phyloP scores from a whole-genome alignment of 257 asterid genomes.

The Craterostigma plantagineum region DNA sequence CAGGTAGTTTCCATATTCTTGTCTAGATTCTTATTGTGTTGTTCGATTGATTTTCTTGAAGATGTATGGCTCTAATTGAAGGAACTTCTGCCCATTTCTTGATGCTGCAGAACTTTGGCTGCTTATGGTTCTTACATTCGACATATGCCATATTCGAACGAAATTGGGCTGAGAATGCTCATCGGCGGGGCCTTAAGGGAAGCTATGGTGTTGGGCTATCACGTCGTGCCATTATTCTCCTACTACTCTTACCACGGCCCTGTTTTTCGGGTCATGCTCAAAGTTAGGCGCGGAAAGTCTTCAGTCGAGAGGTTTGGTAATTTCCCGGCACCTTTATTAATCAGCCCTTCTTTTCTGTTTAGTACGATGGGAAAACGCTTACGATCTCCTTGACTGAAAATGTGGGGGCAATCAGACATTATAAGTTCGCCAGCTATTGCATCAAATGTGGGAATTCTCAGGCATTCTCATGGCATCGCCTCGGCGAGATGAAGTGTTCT shows the following conservation, averaged over 20 bases:
- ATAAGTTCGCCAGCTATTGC: conserved; percentile 76
- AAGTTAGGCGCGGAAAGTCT: conserved; percentile 64
- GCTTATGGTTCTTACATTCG: conserved; percentile 83
- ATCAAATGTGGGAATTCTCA: conserved; percentile 50
- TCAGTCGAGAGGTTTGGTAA: conserved; percentile 30
- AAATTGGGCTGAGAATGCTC: conserved; percentile 82
- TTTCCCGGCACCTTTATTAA: neutral
- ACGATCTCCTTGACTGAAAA: conserved; percentile 1
- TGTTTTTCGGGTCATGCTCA: conserved; percentile 73
- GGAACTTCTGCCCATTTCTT: no score
- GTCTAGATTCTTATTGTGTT: no score
- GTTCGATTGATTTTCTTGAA: no score
- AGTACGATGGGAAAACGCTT: conserved; percentile 1
- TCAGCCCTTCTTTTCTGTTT: neutral
- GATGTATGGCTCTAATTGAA: no score
- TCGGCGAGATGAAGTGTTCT: conserved; percentile 47
- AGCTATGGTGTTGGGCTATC: conserved; percentile 75
- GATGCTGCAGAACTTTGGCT: conserved; percentile 43
- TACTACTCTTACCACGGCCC: conserved; percentile 94
- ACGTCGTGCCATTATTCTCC: conserved; percentile 76
- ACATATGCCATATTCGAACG: conserved; percentile 78
- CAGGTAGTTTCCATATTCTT: no score
- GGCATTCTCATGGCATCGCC: conserved; percentile 47
- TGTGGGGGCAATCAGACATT: conserved; percentile 29
- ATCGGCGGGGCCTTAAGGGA: conserved; percentile 88